Percentiles rank a stretch among this genome's conserved stretches.
Conservation (phyloP, 371 early-diverging fungal genomes). For the Mucor mucedo region DNA sequence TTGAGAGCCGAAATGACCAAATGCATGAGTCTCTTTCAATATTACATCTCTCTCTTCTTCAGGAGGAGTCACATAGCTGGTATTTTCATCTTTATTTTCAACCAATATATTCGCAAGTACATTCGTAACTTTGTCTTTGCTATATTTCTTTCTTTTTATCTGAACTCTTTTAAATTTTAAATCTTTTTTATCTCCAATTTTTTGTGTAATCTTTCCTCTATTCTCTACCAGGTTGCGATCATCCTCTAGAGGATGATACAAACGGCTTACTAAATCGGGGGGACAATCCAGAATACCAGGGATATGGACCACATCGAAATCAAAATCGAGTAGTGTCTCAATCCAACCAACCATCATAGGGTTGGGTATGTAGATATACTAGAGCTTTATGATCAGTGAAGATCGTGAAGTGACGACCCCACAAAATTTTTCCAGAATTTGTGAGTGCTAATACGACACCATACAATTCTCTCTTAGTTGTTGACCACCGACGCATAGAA, state of each 20-base stretch:
- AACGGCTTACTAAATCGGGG: slow-evolving; percentile 15
- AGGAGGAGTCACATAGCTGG: slow-evolving; percentile 15
- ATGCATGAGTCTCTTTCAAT: slow-evolving; percentile 12
- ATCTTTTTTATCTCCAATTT: not conserved
- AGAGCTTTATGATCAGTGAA: slow-evolving; percentile 28
- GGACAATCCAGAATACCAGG: slow-evolving; percentile 16
- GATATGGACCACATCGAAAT: slow-evolving; percentile 17
- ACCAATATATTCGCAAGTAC: not conserved
- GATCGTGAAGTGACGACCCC: slow-evolving; percentile 15
- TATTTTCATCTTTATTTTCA: not conserved
- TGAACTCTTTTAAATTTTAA: not conserved
- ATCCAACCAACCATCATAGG: slow-evolving; percentile 26
- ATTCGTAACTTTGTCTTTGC: slow-evolving; percentile 1
- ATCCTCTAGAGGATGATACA: slow-evolving; percentile 3
- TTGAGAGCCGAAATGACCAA: slow-evolving; percentile 23
- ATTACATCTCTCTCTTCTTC: slow-evolving; percentile 8
- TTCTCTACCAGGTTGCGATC: slow-evolving; percentile 9
- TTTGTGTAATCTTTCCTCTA: not conserved
- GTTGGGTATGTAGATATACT: slow-evolving; percentile 12
- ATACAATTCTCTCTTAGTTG: slow-evolving; percentile 16
- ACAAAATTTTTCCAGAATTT: slow-evolving; percentile 30
- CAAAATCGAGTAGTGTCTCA: slow-evolving; percentile 21
- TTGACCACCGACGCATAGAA: slow-evolving; percentile 1
- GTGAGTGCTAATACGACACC: slow-evolving; percentile 19
- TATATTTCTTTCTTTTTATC: not conserved